Base-by-base conservation (phyloP, 495 filamentous ascomycete species). In the Echria macrotheca region DNA sequence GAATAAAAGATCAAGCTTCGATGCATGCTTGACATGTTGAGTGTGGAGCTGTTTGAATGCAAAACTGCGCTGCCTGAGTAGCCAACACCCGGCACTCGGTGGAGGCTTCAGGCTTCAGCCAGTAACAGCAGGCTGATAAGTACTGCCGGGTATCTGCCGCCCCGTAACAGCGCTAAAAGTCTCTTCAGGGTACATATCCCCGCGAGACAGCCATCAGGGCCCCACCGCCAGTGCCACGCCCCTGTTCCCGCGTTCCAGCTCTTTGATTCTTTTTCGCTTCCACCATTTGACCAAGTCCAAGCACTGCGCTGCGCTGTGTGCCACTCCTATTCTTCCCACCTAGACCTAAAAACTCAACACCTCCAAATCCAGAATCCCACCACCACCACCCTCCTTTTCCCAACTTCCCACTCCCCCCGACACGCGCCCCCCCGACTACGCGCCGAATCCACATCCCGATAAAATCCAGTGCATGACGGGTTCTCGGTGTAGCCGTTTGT, bases 301-400 rank as follows among this genome's bases (percentile, higher is more conserved):
- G 45, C 40, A 47, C 21, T 49, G 51, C 15, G 32, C 54, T 49
- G 44, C 25, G 53, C 55, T 55, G 52, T 57, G 52, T 38, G n/a
- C 29, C 18, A n/a, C 28, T 31, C 28, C 7, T 31, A 6, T 12
- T 31, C 7, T 12, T 6, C 7, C 28, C 7, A 6, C 28, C 12
- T 12, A 6, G 39, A 42, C 37, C 47, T 46, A 40, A 56, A 65
- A 60, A 55, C 47, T 55, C 44, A 46, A 32, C 47, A 42, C 60
- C 52, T 49, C 59, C 54, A 64, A 56, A 56, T 42, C 61, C 59
- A 6, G 12, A 50, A 64, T 43, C 22, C 46, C 32, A 48, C 11
- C 35, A 42, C 26, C 21, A 15, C 44, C 36, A 12, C 10, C 19
- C 26, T 26, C 26, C 25, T 12, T 3, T 44, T 44, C 32, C 49